Base-by-base conservation (phyloP, 2,329 filamentous ascomycete species). In the Sporothrix sp. region DNA sequence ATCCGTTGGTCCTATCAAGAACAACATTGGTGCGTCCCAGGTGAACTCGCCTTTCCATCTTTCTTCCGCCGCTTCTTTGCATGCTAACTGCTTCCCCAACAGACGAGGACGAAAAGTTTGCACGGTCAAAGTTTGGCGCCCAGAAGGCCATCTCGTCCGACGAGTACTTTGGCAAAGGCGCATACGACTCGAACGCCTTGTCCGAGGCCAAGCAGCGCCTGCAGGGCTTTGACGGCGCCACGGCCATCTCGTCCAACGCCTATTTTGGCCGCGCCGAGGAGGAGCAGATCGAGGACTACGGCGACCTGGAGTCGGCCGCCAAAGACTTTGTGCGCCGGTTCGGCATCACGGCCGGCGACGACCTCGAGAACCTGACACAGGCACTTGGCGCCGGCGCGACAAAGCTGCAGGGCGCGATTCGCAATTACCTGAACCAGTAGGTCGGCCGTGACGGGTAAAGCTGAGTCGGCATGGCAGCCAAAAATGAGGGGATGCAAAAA, bases 141-240 rank as follows among this genome's bases (percentile, higher is more conserved):
- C 93, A 98, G 66, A 97, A 97, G 74, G 87, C 87, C 59, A 98
- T 98, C 59, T 96, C 89, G 0, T 96, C 90, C 0, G 93, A 98
- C 66, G 93, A 98, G 65, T 98, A 95, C 75, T 98, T 98, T 64
- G 89, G 91, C 61, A 91, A 93, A 65, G 87, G 89, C 48, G 71
- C 78, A 50, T 97, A 83, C 67, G 90, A 98, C 64, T 82, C 90
- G 33, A 75, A 75, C 50, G 80, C 84, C 8, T 85, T 93, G 63
- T 75, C 81, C 47, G 91, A 96, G 71, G 91, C 93, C 60, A 95
- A 95, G 72, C 75, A 76, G 21, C 81, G 93, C 36, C 78, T 98
- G 49, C 84, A 88, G 71, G 87, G 89, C 42, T 98, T 98, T 63
- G 91, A 97, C 68, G 89, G 93, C 39, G 90, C 93, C 10, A 84